Conservation (phyloP, 345 rosid genomes). For the Linum usitatissimum region DNA sequence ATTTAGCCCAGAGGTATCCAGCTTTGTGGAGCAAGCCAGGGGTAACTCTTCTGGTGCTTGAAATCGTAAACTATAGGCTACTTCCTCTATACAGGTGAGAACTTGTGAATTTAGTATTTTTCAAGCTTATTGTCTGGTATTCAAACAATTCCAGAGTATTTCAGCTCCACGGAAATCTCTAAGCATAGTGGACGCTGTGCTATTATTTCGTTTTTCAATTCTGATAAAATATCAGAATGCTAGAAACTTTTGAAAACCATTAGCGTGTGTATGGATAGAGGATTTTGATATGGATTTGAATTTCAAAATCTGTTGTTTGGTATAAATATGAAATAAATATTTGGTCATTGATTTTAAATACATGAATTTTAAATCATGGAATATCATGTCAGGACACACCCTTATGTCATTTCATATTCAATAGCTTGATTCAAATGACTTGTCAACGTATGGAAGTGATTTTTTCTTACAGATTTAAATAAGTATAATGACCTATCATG, state of each 20-base stretch:
- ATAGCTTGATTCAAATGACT: neutral
- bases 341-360: too few relatives aligned
- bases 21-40: constrained; percentile 83
- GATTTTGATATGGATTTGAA: too few relatives aligned
- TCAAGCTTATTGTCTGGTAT: constrained; percentile 3
- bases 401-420: neutral
- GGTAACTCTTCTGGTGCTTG: constrained; percentile 83
- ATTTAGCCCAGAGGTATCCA: constrained; percentile 79
- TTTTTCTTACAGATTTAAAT: neutral
- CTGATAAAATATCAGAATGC: neutral
- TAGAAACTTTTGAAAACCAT: neutral
- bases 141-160: too few relatives aligned
- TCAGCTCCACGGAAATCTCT: neutral
- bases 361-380: too few relatives aligned
- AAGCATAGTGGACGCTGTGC: neutral
- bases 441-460: neutral
- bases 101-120: constrained; percentile 9
- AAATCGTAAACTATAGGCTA: constrained; percentile 81
- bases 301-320: too few relatives aligned
- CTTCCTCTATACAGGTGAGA: constrained; percentile 92
- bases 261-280: too few relatives aligned
- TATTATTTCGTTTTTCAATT: neutral
- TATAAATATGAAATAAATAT: too few relatives aligned
- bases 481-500: neutral
- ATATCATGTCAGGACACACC: too few relatives aligned